These are phyloP conservation scores for Staphylotrichum longicolle DNA, from an alignment of 495 filamentous ascomycete genomes.

Conservation along the genomic window DNA sequence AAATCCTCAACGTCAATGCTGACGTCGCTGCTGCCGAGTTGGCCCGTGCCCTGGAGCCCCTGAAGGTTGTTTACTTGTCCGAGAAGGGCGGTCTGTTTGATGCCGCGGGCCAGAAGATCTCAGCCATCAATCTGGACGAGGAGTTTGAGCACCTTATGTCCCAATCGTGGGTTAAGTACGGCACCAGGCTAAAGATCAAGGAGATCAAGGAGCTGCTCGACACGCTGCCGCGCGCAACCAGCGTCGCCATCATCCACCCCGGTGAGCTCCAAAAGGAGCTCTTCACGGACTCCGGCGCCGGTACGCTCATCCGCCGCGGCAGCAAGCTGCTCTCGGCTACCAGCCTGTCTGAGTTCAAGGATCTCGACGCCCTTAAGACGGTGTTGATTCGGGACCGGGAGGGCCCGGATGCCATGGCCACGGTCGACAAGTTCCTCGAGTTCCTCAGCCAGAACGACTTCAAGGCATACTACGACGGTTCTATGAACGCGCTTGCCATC, in stretches of 20 bases:
- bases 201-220: constrained; percentile 94
- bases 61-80: constrained; percentile 97
- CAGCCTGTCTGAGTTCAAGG: constrained; percentile 73
- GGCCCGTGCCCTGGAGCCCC: constrained; percentile 80
- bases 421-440: constrained; percentile 83
- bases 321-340: constrained; percentile 81
- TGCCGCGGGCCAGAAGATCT: constrained; percentile 93
- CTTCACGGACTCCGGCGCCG: constrained; percentile 94
- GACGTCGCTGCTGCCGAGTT: constrained; percentile 95
- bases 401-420: constrained; percentile 75
- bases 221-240: constrained; percentile 83
- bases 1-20: constrained; percentile 96
- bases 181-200: constrained; percentile 96
- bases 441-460: constrained; percentile 73
- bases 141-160: constrained; percentile 94
- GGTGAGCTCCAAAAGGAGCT: constrained; percentile 92
- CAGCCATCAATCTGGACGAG: constrained; percentile 95
- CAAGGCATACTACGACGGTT: constrained; percentile 92
- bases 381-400: constrained; percentile 84
- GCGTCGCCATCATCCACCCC: constrained; percentile 96
- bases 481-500: constrained; percentile 95
- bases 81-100: constrained; percentile 98
- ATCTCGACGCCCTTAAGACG: constrained; percentile 72
- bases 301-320: constrained; percentile 89
- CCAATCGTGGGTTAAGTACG: constrained; percentile 94